Conservation (phyloP, 352 stramenopile genomes). For the Phytophthora foliorum region DNA sequence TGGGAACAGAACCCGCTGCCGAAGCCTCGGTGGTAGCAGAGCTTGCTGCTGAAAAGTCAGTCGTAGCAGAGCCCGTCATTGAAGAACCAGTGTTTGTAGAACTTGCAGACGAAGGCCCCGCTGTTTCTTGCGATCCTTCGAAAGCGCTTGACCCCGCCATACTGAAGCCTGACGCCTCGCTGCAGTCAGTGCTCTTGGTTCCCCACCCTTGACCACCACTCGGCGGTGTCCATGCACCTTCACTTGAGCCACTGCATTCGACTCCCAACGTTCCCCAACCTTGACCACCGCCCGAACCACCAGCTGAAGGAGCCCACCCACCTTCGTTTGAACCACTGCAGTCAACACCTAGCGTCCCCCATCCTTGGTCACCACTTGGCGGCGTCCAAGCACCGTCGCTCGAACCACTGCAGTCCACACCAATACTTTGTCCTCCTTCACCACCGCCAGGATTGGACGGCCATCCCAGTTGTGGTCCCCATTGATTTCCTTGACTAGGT, state of each 20-base stretch:
- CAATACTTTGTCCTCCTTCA: neutral
- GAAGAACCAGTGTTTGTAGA: neutral
- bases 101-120: neutral
- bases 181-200: conserved; percentile 7
- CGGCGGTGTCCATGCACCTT: neutral
- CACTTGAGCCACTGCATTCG: conserved; percentile 12
- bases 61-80: neutral
- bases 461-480: conserved; percentile 3
- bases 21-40: neutral
- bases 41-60: neutral
- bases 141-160: neutral
- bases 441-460: neutral
- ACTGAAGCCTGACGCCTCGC: neutral
- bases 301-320: neutral
- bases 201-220: conserved; percentile 7
- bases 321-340: neutral
- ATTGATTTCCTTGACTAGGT: neutral
- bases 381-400: neutral
- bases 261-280: conserved; percentile 1
- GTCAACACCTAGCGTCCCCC: neutral
- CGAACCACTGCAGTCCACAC: neutral
- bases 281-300: neutral
- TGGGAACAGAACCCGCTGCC: neutral
- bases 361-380: conserved; percentile 1
- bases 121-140: conserved; percentile 3